Base-by-base conservation (phyloP, 2,329 filamentous ascomycete species). In the Phoma sp. region DNA sequence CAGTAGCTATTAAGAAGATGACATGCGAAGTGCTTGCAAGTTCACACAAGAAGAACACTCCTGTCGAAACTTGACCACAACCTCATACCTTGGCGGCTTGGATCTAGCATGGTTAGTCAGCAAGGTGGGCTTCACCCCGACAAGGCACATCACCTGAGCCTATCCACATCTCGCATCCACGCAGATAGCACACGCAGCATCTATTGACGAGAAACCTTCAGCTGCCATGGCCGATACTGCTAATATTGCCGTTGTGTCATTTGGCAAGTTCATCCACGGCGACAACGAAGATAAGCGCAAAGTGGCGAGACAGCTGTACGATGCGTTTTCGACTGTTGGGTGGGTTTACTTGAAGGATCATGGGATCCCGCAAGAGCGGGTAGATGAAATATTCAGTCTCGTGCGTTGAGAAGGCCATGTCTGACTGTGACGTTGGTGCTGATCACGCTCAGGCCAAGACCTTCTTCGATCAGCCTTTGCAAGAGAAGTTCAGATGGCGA, bases 301-400 rank as follows among this genome's bases (percentile, higher is more conserved):
- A 4, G 66, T 70, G 22, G 63, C 66, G 3, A 67, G 59, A 38
- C 50, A 75, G 33, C 66, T 78, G 11, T 74, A 77, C 52, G 48
- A 70, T 11, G 76, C 75, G 2, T 76, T 76, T 35, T 70, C 69
- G 36, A 71, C 64, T 6, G 69, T 76, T 7, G 76, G 76, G 2
- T 79, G 77, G 63, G 75, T 77, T n/a, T 77, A 77, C 46, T 61
- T 79, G 25, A 70, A 71, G 53, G 77, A 77, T 37, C 74, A 78
- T 50, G 74, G 74, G 7, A 65, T 79, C 1, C 60, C 70, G 3
- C 67, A 72, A 53, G 59, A 67, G 23, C 55, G 64, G 22, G 64
- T 77, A 1, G 68, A 72, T 27, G 54, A 68, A 38, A 63, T 65
- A 4, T 71, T 73, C 38, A 48, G 27, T 27, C 62, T 68, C 33